Percentiles rank a stretch among this genome's conserved stretches.
Evolutionary conservation across 176 grass and related monocot genomes (phyloP).

Genomic region (Aegilops speltoides): DNA sequence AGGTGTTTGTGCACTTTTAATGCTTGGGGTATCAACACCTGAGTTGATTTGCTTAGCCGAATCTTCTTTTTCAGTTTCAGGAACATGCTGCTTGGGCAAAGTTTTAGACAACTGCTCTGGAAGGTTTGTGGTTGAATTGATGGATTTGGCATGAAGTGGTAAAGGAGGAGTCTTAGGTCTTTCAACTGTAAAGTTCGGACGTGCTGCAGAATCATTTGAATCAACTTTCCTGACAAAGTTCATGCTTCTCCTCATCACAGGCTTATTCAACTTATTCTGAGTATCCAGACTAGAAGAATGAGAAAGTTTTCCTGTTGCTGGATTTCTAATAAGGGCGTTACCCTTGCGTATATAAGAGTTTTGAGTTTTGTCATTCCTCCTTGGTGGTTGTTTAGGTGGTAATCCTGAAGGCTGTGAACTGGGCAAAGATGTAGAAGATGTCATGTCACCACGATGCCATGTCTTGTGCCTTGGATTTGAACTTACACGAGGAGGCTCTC

Average conservation of each 20-base stretch:
- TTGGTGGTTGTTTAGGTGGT: conserved; percentile 48
- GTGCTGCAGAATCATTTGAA: conserved; percentile 27
- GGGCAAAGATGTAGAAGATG: conserved; percentile 43
- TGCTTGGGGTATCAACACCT: conserved; percentile 34
- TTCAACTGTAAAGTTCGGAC: conserved; percentile 59
- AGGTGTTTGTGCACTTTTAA: conserved; percentile 24
- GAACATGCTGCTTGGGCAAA: conserved; percentile 41
- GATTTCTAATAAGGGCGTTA: conserved; percentile 92
- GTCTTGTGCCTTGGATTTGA: conserved; percentile 75
- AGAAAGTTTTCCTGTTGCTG: conserved; percentile 42
- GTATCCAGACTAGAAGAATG: conserved; percentile 32
- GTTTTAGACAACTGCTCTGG: conserved; percentile 33
- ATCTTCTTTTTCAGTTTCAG: conserved; percentile 44
- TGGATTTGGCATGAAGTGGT: conserved; percentile 52
- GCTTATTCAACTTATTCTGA: conserved; percentile 48
- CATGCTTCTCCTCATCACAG: conserved; percentile 48
- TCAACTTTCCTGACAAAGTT: conserved; percentile 56
- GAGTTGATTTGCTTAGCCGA: neutral
- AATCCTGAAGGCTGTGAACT: conserved; percentile 52
- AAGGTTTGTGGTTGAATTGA: conserved; percentile 21
- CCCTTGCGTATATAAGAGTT: conserved; percentile 94
- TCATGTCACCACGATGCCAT: conserved; percentile 66
- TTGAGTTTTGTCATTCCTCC: conserved; percentile 52
- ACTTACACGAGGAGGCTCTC: conserved; percentile 32
- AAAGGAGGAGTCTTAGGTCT: conserved; percentile 81